Conservation (phyloP, 805 yeast species). For the Spathaspora boniae region DNA sequence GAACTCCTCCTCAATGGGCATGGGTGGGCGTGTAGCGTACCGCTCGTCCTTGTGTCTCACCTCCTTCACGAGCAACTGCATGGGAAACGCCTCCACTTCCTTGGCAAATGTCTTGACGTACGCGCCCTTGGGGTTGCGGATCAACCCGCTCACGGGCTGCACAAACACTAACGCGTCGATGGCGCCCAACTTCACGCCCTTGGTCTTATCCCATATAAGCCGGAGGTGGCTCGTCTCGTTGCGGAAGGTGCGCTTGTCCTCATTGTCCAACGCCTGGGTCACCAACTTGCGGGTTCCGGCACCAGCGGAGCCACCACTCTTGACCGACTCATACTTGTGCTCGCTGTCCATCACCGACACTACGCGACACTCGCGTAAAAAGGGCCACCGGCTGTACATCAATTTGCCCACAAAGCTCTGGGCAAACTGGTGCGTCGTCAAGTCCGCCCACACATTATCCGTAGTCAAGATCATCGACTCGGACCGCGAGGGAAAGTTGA, state of each 20-base stretch:
- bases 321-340: constrained; percentile 43
- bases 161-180: constrained; percentile 64
- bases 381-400: constrained; percentile 89
- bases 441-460: constrained; percentile 50
- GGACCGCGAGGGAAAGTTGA: constrained; percentile 80
- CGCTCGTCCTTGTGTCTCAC: constrained; percentile 75
- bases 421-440: constrained; percentile 62
- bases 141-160: constrained; percentile 73
- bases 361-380: constrained; percentile 73
- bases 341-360: constrained; percentile 56
- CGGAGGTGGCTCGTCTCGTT: constrained; percentile 37
- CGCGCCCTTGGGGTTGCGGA: constrained; percentile 68
- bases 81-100: constrained; percentile 59
- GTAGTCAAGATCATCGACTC: constrained; percentile 73
- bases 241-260: constrained; percentile 48
- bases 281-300: constrained; percentile 20
- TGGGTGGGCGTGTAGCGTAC: constrained; percentile 65
- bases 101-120: constrained; percentile 65
- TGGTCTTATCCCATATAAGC: constrained; percentile 44
- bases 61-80: constrained; percentile 73
- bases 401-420: constrained; percentile 56
- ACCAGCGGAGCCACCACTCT: too few species aligned
- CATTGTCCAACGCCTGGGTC: constrained; percentile 33
- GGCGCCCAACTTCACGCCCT: constrained; percentile 59
- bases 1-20: constrained; percentile 77